These are phyloP conservation scores for Xylaria cubensis DNA, from an alignment of 495 filamentous ascomycete genomes.

Conservation along the genomic window DNA sequence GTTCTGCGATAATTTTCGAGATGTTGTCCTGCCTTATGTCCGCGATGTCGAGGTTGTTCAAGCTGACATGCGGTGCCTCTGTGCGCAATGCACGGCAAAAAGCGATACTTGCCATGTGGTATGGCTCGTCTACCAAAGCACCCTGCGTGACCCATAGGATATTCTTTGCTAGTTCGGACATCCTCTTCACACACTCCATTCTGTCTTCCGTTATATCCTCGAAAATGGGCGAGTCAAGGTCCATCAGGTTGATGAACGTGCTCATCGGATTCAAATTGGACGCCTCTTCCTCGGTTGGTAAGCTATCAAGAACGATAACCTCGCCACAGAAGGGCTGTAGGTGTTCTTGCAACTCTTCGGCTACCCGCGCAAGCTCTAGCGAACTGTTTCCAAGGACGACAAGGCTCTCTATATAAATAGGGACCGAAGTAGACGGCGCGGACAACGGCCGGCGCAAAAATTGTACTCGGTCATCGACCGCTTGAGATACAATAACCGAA, in stretches of 20 bases:
- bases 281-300: slow-evolving; percentile 18
- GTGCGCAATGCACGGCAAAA: slow-evolving; percentile 18
- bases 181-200: slow-evolving; percentile 32
- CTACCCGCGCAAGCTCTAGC: slow-evolving; percentile 13
- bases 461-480: slow-evolving; percentile 52
- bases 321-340: slow-evolving; percentile 4
- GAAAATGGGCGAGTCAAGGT: slow-evolving; percentile 49
- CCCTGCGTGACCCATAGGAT: slow-evolving; percentile 53
- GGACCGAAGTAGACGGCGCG: not conserved
- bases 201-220: slow-evolving; percentile 37
- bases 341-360: slow-evolving; percentile 13
- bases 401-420: slow-evolving; percentile 22
- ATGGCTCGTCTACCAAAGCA: slow-evolving; percentile 20
- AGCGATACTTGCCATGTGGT: slow-evolving; percentile 31
- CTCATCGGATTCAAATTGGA: slow-evolving; percentile 31
- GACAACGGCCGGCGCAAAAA: slow-evolving; percentile 45
- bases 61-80: slow-evolving; percentile 36
- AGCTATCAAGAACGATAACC: not conserved
- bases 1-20: slow-evolving; percentile 23
- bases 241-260: slow-evolving; percentile 47
- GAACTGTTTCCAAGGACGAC: slow-evolving; percentile 31
- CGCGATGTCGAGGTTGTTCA: slow-evolving; percentile 43
- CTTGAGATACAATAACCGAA: slow-evolving; percentile 53
- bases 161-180: slow-evolving; percentile 46
- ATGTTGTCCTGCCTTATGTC: slow-evolving; percentile 19